Base-by-base conservation (phyloP, 1,284 basidiomycete genomes). In the Singerocomus inundabilis region DNA sequence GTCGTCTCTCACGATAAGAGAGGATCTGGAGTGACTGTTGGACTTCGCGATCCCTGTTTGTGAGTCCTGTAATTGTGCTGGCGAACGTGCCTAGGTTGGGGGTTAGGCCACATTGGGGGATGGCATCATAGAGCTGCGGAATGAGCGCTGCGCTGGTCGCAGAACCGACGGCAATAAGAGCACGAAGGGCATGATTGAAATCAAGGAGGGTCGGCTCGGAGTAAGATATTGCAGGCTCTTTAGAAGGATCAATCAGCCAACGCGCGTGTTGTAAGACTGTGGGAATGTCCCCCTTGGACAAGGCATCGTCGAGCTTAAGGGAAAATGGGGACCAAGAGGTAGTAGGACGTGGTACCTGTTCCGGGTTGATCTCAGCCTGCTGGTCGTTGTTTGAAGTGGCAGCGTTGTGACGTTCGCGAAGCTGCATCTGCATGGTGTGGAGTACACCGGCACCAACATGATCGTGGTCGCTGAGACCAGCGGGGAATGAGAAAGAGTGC, bases 1-100 rank as follows among this genome's bases (percentile, higher is more conserved):
- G 69, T 29, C 72, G 69, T 39, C 72, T 74, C 24, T 73, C 61
- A 32, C 78, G 73, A 25, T 62, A 61, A 37, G 82, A 72, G 40
- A 84, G 62, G 4, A 66, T 53, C 16, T 69, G 57, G 24, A 84
- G 74, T 0, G 78, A 73, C 15, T 67, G 66, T 33, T 77, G 69
- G 4, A 91, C 77, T 60, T 95, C 91, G 9, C 71, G 64, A 58
- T 96, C 92, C 33, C 93, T 84, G 26, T 78, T 72, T 21, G 83
- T 82, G 50, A 97, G 78, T 0, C 83, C 84, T 2, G 70, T 64
- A 54, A 97, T 84, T 45, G 95, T 75, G 31, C 72, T 70, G n/a
- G 75, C 66, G 63, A 92, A 94, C 0, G 92, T 94, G 33, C 69
- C 62, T 11, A 73, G 60, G 57, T 86, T 85, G 15, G 93, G 92